phyloP scores from a whole-genome alignment of 106 monocot genomes.

The Iris macrosiphon region DNA sequence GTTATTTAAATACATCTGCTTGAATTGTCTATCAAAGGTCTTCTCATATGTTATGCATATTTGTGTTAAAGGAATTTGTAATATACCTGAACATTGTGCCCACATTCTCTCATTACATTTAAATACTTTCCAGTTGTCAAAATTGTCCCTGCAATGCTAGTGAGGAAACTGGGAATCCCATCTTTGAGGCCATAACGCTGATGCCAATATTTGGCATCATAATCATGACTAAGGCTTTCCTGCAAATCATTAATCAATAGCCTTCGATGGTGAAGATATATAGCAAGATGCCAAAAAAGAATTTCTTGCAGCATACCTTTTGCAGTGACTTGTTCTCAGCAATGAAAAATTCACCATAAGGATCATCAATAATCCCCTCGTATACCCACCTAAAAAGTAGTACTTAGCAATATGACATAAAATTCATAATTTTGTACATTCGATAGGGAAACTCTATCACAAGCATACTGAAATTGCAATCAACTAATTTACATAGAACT shows the following conservation, averaged over 20 bases:
- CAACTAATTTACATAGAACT: background rate
- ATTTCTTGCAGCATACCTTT: slow-evolving; percentile 45
- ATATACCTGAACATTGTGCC: slow-evolving; percentile 85
- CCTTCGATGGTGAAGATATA: background rate
- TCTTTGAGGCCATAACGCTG: slow-evolving; percentile 95
- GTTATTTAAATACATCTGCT: background rate
- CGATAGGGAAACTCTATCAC: slow-evolving; percentile 1
- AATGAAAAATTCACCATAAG: slow-evolving; percentile 98
- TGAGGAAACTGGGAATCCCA: slow-evolving; percentile 87
- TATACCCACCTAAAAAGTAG: slow-evolving; percentile 75
- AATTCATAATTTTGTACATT: background rate
- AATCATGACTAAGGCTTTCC: slow-evolving; percentile 95
- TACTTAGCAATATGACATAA: slow-evolving; percentile 4
- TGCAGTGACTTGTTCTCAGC: slow-evolving; percentile 86
- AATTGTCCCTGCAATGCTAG: slow-evolving; percentile 66
- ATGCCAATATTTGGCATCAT: slow-evolving; percentile 95
- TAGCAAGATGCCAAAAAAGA: background rate
- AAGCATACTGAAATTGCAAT: background rate
- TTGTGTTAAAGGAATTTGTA: background rate
- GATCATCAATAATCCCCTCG: slow-evolving; percentile 97
- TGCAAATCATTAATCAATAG: slow-evolving; percentile 17
- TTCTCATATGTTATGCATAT: slow-evolving; percentile 2
- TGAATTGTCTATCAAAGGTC: background rate
- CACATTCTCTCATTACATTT: slow-evolving; percentile 99
- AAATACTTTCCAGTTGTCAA: slow-evolving; percentile 96